Conservation (phyloP, 1,284 basidiomycete genomes). For the Trametes pubescens region DNA sequence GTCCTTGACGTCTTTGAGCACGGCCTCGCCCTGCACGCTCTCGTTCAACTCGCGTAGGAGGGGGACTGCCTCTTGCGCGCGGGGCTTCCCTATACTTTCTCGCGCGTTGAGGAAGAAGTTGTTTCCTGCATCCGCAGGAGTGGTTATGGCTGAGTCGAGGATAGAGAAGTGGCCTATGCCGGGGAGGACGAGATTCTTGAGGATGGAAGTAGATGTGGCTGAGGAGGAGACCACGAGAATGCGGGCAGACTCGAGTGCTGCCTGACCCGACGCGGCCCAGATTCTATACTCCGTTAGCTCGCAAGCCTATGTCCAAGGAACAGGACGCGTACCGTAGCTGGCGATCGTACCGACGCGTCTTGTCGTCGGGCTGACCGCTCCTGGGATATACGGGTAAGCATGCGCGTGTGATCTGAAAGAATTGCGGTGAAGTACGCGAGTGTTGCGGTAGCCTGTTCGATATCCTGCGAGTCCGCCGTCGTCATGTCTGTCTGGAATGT, state of each 20-base stretch:
- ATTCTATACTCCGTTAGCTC: slow-evolving; percentile 60
- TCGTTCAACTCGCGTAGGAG: slow-evolving; percentile 90
- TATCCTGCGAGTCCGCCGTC: slow-evolving; percentile 52
- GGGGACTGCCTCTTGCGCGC: slow-evolving; percentile 83
- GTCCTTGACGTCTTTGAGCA: slow-evolving; percentile 62
- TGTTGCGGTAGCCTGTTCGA: slow-evolving; percentile 59
- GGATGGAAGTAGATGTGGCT: slow-evolving; percentile 84
- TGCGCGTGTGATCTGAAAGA: slow-evolving; percentile 8
- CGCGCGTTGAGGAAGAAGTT: slow-evolving; percentile 94
- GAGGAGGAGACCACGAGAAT: slow-evolving; percentile 85
- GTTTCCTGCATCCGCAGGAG: slow-evolving; percentile 86
- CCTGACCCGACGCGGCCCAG: slow-evolving; percentile 95
- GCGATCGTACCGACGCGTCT: slow-evolving; percentile 90
- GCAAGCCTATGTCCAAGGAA: neutral
- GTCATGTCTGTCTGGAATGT: slow-evolving; percentile 29
- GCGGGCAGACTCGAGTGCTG: slow-evolving; percentile 87
- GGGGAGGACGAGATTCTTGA: slow-evolving; percentile 96
- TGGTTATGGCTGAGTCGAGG: slow-evolving; percentile 71
- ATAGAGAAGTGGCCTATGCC: slow-evolving; percentile 94
- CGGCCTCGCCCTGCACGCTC: slow-evolving; percentile 78
- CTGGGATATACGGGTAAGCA: slow-evolving; percentile 26
- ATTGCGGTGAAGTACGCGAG: slow-evolving; percentile 49
- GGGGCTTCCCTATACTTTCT: slow-evolving; percentile 79
- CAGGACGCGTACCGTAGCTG: slow-evolving; percentile 76
- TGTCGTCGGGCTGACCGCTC: slow-evolving; percentile 74